Evolutionary conservation across 768 basidiomycete genomes (phyloP).

Genomic region (Hypholoma fasciculare): DNA sequence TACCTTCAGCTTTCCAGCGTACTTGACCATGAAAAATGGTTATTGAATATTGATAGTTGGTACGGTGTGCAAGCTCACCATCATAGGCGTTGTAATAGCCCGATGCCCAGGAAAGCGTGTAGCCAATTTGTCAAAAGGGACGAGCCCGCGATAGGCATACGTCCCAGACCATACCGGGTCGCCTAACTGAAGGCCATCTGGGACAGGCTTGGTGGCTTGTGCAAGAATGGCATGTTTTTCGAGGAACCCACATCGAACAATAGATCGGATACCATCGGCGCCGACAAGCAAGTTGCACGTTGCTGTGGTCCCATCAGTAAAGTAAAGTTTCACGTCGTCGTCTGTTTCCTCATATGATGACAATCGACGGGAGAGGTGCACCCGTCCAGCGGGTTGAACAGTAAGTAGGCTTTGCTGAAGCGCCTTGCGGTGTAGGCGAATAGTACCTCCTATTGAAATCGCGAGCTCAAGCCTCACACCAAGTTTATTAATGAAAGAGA

Average conservation of each 20-base stretch:
- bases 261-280: slow-evolving; percentile 3
- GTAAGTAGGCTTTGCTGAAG: neutral
- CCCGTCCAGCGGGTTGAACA: neutral
- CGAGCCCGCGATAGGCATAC: slow-evolving; percentile 4
- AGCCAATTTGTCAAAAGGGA: neutral
- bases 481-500: neutral
- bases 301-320: neutral
- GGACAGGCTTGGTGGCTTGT: neutral
- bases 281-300: slow-evolving; percentile 1
- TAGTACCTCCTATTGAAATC: neutral
- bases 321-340: neutral
- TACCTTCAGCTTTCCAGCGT: slow-evolving; percentile 4
- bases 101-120: neutral
- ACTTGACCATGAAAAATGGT: neutral
- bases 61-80: neutral
- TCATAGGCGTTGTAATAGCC: slow-evolving; percentile 1
- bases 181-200: neutral
- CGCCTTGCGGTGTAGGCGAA: neutral
- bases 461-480: neutral
- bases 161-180: slow-evolving; percentile 2
- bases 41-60: neutral
- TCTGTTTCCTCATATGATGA: neutral
- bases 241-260: neutral
- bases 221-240: neutral
- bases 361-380: neutral